phyloP scores from a whole-genome alignment of 2,329 filamentous ascomycete species.

The Tolypocladium sp. region DNA sequence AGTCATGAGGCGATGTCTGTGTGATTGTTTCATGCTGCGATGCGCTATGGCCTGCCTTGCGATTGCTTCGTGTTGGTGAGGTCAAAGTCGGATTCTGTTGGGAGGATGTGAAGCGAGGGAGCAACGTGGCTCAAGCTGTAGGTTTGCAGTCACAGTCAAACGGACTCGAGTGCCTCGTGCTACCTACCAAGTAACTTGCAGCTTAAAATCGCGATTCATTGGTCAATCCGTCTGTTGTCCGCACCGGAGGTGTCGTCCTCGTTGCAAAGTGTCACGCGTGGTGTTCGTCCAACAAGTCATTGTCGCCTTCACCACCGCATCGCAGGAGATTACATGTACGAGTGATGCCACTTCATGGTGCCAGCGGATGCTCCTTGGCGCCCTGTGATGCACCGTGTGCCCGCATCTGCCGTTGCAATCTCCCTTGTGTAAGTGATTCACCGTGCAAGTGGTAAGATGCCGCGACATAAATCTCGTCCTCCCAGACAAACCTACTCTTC shows the following conservation, averaged over 20 bases:
- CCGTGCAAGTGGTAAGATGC: not conserved
- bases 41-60: not conserved
- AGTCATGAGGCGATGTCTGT: not conserved
- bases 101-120: not conserved
- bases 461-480: not conserved
- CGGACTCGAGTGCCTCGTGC: not conserved
- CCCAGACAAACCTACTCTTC: not conserved
- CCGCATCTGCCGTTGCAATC: not conserved
- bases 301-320: not conserved
- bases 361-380: not conserved
- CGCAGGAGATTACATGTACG: not conserved
- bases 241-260: not conserved
- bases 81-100: not conserved
- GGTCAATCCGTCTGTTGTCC: not conserved
- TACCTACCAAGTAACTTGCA: not conserved
- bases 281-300: not conserved
- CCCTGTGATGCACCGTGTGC: not conserved
- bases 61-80: no score
- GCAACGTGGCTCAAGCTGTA: not conserved
- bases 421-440: not conserved
- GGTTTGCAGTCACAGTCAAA: not conserved
- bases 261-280: not conserved
- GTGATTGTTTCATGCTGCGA: not conserved
- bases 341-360: not conserved
- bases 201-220: not conserved